Percentiles rank a stretch among this genome's conserved stretches.
Conservation (phyloP, 2,329 filamentous ascomycete species). For the Ceratocystiopsis sp. region DNA sequence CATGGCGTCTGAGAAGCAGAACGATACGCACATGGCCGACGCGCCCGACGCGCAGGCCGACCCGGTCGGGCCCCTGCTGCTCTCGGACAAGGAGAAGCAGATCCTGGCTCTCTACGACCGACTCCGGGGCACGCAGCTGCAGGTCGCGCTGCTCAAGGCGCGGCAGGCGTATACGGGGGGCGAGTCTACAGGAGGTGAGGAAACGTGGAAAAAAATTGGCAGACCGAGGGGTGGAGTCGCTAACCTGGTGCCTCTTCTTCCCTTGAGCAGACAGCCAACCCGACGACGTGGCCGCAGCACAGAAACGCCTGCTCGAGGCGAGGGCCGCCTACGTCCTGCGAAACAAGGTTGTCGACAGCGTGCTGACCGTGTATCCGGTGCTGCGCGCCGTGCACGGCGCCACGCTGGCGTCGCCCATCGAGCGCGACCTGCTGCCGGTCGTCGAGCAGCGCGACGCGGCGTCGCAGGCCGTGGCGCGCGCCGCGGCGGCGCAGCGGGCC, state of each 20-base stretch:
- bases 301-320: conserved; percentile 51
- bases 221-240: not conserved
- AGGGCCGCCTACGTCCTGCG: conserved; percentile 53
- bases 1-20: not conserved
- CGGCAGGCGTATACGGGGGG: conserved; percentile 22
- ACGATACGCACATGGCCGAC: conserved; percentile 7
- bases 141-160: conserved; percentile 48
- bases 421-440: conserved; percentile 50
- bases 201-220: not conserved
- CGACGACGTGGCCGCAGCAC: conserved; percentile 32
- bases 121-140: conserved; percentile 52
- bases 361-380: conserved; percentile 57
- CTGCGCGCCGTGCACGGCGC: conserved; percentile 61
- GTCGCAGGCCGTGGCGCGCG: conserved; percentile 44
- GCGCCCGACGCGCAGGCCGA: not conserved
- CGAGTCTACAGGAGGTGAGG: conserved; percentile 8
- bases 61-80: conserved; percentile 22
- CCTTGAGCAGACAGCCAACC: too few relatives aligned
- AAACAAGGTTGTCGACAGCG: conserved; percentile 49
- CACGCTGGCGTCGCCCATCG: conserved; percentile 43
- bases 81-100: conserved; percentile 49
- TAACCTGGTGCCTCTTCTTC: not conserved
- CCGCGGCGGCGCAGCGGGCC: conserved; percentile 34
- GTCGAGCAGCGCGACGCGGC: conserved; percentile 50
- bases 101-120: conserved; percentile 55